These are phyloP conservation scores for Alternaria rosae DNA, from an alignment of 2,329 filamentous ascomycete species.

Conservation along the genomic window DNA sequence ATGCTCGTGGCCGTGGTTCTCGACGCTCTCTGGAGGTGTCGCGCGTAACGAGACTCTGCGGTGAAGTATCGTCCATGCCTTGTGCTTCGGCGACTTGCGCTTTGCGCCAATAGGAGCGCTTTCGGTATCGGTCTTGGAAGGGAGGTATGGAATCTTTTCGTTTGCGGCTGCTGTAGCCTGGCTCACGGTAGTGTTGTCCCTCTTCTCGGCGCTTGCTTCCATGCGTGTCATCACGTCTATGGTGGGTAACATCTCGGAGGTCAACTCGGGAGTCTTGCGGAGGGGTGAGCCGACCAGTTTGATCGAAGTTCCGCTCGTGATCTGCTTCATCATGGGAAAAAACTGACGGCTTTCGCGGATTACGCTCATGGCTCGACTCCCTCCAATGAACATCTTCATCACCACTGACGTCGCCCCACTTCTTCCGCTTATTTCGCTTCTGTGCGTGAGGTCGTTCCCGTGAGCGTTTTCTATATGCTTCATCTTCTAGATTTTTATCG, in stretches of 20 bases:
- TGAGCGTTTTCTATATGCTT: not conserved
- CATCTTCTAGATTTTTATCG: not conserved
- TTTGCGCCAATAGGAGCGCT: not conserved
- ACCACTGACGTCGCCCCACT: not conserved
- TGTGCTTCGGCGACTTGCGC: not conserved
- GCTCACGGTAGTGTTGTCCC: not conserved
- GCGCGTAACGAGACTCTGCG: not conserved
- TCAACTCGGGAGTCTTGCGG: not conserved
- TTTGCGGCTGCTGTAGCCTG: not conserved
- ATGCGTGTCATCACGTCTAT: not conserved
- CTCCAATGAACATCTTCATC: not conserved
- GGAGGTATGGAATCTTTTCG: not conserved
- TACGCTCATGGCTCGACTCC: not conserved
- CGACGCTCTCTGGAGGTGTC: not conserved
- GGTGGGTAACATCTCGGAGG: not conserved
- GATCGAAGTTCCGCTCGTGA: not conserved
- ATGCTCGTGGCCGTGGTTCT: not conserved
- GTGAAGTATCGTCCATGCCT: not conserved
- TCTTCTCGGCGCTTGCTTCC: not conserved
- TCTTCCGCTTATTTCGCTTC: not conserved
- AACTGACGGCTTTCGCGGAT: not conserved
- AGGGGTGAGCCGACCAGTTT: not conserved
- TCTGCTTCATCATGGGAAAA: not conserved
- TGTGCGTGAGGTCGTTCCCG: not conserved
- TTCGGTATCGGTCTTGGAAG: not conserved